Percentiles rank a stretch among this genome's conserved stretches.
phyloP scores from a whole-genome alignment of 352 stramenopile genomes.

The Pythium sp. region DNA sequence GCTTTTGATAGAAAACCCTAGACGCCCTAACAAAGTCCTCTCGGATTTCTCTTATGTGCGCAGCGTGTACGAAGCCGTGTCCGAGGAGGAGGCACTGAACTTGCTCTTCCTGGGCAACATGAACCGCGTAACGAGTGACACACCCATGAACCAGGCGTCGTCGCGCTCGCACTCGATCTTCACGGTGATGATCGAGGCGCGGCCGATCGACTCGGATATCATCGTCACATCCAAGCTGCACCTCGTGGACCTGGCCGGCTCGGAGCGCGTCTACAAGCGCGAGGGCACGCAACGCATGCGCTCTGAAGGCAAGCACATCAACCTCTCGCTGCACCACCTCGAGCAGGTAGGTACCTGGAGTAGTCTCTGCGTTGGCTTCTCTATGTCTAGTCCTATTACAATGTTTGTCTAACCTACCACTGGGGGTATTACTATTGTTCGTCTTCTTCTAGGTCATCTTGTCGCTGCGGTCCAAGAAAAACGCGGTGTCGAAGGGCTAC shows the following conservation, averaged over 20 bases:
- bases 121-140: constrained; percentile 95
- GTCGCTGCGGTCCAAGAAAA: constrained; percentile 82
- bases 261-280: constrained; percentile 95
- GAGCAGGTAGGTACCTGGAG: constrained; percentile 58
- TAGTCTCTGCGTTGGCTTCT: no score
- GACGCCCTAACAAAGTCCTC: background rate
- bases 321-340: constrained; percentile 93
- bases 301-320: constrained; percentile 95
- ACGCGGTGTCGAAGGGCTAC: constrained; percentile 40
- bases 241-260: constrained; percentile 95
- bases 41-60: no score
- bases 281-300: constrained; percentile 88
- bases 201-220: constrained; percentile 66
- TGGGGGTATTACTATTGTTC: no score
- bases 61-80: constrained; percentile 76
- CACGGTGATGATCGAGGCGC: constrained; percentile 90
- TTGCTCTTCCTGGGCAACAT: constrained; percentile 95
- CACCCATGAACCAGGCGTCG: constrained; percentile 95
- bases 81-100: constrained; percentile 93
- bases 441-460: constrained; percentile 85
- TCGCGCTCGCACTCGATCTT: constrained; percentile 96
- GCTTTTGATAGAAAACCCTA: background rate
- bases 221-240: constrained; percentile 90
- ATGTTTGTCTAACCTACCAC: background rate
- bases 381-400: no score